A percentile compares a stretch with the other conserved stretches of the same genome.
phyloP scores from a whole-genome alignment of 2,329 filamentous ascomycete genomes.

The Emergomyces orientalis region DNA sequence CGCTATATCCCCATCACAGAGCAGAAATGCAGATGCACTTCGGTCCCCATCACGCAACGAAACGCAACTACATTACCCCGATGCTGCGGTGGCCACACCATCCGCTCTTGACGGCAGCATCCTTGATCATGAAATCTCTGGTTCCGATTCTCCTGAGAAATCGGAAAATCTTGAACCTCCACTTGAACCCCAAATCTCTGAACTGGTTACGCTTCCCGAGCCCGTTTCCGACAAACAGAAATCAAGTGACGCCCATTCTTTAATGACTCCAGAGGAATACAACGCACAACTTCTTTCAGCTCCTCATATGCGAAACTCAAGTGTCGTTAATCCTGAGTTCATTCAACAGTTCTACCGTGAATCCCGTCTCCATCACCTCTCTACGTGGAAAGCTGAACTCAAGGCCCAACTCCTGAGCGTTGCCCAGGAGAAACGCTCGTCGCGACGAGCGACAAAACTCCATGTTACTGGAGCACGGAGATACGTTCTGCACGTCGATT shows the following conservation, averaged over 20 bases:
- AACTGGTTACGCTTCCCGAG: too few relatives aligned
- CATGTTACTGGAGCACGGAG: constrained; percentile 55
- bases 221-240: neutral
- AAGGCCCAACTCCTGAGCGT: constrained; percentile 80
- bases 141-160: neutral
- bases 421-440: constrained; percentile 56
- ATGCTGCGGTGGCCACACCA: neutral
- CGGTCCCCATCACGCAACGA: neutral
- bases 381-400: constrained; percentile 90
- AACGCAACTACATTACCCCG: neutral
- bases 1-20: neutral
- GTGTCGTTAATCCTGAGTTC: constrained; percentile 86
- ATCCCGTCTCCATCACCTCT: constrained; percentile 87
- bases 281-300: constrained; percentile 78
- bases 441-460: constrained; percentile 41
- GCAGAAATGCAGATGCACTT: neutral
- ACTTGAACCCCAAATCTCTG: too few relatives aligned
- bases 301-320: constrained; percentile 76
- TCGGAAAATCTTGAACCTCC: neutral
- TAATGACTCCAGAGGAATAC: constrained; percentile 83
- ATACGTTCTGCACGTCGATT: constrained; percentile 93
- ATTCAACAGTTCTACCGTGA: constrained; percentile 91
- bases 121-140: neutral
- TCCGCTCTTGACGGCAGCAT: neutral
- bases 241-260: neutral